A percentile compares a stretch with the other conserved stretches of the same genome.
Conservation (phyloP, 257 asterid species). For the Phtheirospermum japonicum region DNA sequence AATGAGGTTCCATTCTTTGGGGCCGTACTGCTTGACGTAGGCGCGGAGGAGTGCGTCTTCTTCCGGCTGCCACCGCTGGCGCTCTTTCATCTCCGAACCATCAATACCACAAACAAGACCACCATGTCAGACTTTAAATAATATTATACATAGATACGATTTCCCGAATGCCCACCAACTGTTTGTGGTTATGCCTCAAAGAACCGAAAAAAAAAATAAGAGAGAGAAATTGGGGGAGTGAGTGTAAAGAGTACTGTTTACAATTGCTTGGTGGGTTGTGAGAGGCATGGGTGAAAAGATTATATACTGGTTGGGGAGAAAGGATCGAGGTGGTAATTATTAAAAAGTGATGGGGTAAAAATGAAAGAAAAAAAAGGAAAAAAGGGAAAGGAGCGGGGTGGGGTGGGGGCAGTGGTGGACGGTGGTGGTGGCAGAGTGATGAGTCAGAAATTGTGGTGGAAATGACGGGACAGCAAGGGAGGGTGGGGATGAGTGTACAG, state of each 20-base stretch:
- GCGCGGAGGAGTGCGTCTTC: constrained; percentile 81
- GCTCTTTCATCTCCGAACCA: constrained; percentile 60
- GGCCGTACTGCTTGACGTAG: constrained; percentile 81
- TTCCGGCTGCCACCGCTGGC: constrained; percentile 89
- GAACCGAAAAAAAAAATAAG: neutral
- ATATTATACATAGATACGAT: neutral
- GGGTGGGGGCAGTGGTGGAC: neutral
- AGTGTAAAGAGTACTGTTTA: constrained; percentile 25
- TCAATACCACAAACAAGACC: constrained; percentile 1
- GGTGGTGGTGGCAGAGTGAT: constrained; percentile 29
- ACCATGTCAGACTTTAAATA: constrained; percentile 11
- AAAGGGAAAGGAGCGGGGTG: neutral
- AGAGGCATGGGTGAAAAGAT: constrained; percentile 10
- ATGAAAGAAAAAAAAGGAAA: constrained; percentile 6
- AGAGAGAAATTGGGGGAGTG: neutral
- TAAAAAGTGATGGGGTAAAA: constrained; percentile 2
- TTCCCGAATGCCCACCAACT: neutral
- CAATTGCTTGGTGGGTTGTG: constrained; percentile 1
- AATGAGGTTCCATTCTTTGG: constrained; percentile 77
- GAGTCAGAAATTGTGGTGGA: constrained; percentile 60
- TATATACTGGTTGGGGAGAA: constrained; percentile 21
- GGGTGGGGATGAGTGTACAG: constrained; percentile 21
- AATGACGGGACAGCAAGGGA: constrained; percentile 47
- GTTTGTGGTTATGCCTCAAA: neutral
- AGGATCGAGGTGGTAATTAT: neutral